Conservation (phyloP, 352 stramenopile species). For the Pythium plurisporium region DNA sequence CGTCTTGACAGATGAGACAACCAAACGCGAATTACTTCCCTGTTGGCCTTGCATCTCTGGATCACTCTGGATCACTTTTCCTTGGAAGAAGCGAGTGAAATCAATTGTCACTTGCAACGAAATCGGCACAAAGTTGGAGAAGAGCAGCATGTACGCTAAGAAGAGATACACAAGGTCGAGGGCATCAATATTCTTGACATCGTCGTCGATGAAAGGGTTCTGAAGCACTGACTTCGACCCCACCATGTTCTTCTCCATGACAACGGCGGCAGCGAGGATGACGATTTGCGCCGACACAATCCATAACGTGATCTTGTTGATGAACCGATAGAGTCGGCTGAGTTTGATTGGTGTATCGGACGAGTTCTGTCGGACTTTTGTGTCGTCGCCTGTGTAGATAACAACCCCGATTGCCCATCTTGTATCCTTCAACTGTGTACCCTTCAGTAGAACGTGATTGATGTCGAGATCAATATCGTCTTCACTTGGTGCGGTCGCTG, state of each 20-base stretch:
- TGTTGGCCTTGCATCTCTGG: conserved; percentile 40
- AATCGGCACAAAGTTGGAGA: conserved; percentile 92
- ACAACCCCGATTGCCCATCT: conserved; percentile 39
- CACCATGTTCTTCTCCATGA: conserved; percentile 39
- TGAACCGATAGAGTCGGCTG: conserved; percentile 67
- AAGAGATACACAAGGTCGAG: conserved; percentile 26
- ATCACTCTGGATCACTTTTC: conserved; percentile 62
- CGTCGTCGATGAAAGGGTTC: conserved; percentile 42
- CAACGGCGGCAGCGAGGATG: conserved; percentile 44
- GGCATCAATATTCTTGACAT: conserved; percentile 7
- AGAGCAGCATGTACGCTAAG: conserved; percentile 87
- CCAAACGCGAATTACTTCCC: too few species aligned
- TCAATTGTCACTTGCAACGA: conserved; percentile 89
- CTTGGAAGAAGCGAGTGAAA: conserved; percentile 81
- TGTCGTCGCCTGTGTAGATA: conserved; percentile 86
- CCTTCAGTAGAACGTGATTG: conserved; percentile 51
- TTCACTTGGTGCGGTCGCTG: conserved; percentile 3
- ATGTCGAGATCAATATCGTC: conserved; percentile 41
- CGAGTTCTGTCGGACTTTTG: conserved; percentile 81
- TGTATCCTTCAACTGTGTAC: conserved; percentile 14
- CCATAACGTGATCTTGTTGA: conserved; percentile 79
- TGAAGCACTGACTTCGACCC: conserved; percentile 22
- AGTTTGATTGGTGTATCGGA: conserved; percentile 69
- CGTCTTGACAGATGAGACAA: too few species aligned
- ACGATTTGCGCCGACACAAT: conserved; percentile 68